Percentiles rank a stretch among this genome's conserved stretches.
Evolutionary conservation across 257 asterid genomes (phyloP).

Genomic region (Solanum gandarillasii): DNA sequence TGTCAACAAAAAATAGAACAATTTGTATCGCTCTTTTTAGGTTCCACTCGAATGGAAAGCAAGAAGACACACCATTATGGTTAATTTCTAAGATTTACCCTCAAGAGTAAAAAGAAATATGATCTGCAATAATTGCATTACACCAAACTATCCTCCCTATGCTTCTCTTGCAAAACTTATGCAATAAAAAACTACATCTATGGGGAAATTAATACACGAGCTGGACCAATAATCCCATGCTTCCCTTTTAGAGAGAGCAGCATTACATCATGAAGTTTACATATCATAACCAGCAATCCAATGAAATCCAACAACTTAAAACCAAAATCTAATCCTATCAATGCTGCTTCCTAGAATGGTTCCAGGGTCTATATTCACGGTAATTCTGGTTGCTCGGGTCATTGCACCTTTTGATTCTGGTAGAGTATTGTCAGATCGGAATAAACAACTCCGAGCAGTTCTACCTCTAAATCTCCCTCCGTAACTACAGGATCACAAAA

Average conservation of each 20-base stretch:
- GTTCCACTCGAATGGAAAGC: neutral
- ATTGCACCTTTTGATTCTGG: neutral
- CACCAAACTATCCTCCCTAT: neutral
- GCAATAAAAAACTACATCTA: neutral
- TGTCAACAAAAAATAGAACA: neutral
- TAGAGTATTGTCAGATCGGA: neutral
- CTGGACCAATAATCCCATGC: neutral
- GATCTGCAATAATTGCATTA: neutral
- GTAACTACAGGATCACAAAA: neutral
- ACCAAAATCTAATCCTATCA: neutral
- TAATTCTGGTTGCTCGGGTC: neutral
- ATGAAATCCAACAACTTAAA: neutral
- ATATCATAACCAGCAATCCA: neutral
- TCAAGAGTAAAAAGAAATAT: neutral
- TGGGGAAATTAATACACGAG: neutral
- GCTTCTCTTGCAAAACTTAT: neutral
- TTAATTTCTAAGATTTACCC: neutral
- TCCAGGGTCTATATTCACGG: neutral
- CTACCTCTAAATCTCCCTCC: neutral
- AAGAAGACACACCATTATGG: neutral
- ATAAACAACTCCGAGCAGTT: neutral
- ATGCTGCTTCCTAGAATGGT: neutral
- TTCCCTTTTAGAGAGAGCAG: neutral
- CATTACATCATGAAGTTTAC: neutral
- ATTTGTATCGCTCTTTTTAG: neutral